These are phyloP conservation scores for Trichosanthes truncata DNA, from an alignment of 306 rosid species.

Conservation along the genomic window DNA sequence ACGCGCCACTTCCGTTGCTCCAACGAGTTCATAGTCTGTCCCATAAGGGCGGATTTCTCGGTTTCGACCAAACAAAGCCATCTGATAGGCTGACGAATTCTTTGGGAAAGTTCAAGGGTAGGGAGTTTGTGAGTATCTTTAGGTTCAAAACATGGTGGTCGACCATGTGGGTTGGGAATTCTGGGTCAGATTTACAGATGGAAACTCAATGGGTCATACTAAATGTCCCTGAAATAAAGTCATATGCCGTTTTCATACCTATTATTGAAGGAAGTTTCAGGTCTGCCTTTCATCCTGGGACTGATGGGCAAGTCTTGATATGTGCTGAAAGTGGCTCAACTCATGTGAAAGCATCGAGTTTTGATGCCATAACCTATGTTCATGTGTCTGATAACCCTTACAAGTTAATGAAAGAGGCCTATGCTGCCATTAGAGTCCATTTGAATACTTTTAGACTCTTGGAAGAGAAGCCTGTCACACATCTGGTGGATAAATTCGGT, in stretches of 20 bases:
- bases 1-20: slow-evolving; percentile 46
- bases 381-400: slow-evolving; percentile 68
- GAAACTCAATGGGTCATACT: slow-evolving; percentile 81
- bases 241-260: slow-evolving; percentile 55
- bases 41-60: slow-evolving; percentile 72
- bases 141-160: slow-evolving; percentile 99
- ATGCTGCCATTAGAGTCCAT: slow-evolving; percentile 56
- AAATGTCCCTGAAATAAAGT: slow-evolving; percentile 51
- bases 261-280: slow-evolving; percentile 55
- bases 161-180: slow-evolving; percentile 75
- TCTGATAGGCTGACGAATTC: slow-evolving; percentile 53
- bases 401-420: slow-evolving; percentile 70
- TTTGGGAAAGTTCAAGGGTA: slow-evolving; percentile 42
- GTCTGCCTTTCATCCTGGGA: slow-evolving; percentile 65
- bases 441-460: slow-evolving; percentile 53
- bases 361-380: slow-evolving; percentile 47
- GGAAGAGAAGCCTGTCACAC: slow-evolving; percentile 63
- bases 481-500: slow-evolving; percentile 57
- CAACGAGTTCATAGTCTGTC: slow-evolving; percentile 35
- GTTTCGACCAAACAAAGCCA: slow-evolving; percentile 35
- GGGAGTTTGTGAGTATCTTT: slow-evolving; percentile 57
- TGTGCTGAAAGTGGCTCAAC: slow-evolving; percentile 76
- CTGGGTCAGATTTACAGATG: slow-evolving; percentile 80
- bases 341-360: slow-evolving; percentile 33
- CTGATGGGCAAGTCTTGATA: slow-evolving; percentile 47